A percentile compares a stretch with the other conserved stretches of the same genome.
These are phyloP conservation scores for Pythium chondricola DNA, from an alignment of 352 stramenopile genomes.

Conservation along the genomic window DNA sequence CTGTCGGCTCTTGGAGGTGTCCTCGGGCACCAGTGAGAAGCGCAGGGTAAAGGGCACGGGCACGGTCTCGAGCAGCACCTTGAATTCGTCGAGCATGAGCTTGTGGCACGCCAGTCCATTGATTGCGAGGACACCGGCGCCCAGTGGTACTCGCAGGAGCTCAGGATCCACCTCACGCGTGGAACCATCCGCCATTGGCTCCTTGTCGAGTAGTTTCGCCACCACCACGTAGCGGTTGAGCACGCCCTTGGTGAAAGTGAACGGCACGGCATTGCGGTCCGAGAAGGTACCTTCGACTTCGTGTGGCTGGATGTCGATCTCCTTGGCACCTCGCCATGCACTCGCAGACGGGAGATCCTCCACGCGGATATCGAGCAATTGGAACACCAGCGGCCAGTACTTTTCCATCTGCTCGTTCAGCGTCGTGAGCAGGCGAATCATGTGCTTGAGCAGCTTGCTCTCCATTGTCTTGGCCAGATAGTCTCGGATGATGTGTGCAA, in stretches of 20 bases:
- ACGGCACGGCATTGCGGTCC: slow-evolving; percentile 41
- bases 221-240: slow-evolving; percentile 69
- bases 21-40: slow-evolving; percentile 62
- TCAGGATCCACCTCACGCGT: slow-evolving; percentile 14
- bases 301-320: slow-evolving; percentile 61
- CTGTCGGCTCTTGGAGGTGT: slow-evolving; percentile 41
- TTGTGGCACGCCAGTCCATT: slow-evolving; percentile 73
- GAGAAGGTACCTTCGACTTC: slow-evolving; percentile 60
- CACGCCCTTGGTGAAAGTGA: slow-evolving; percentile 62
- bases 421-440: slow-evolving; percentile 77
- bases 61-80: slow-evolving; percentile 40
- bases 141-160: slow-evolving; percentile 41
- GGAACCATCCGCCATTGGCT: slow-evolving; percentile 2
- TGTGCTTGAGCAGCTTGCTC: slow-evolving; percentile 71
- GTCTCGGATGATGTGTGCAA: slow-evolving; percentile 72
- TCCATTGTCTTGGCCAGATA: slow-evolving; percentile 85
- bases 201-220: slow-evolving; percentile 38
- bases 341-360: slow-evolving; percentile 72
- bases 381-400: slow-evolving; percentile 81
- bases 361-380: slow-evolving; percentile 72
- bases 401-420: slow-evolving; percentile 82
- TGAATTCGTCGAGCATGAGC: slow-evolving; percentile 65
- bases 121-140: slow-evolving; percentile 58
- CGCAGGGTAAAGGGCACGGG: slow-evolving; percentile 51
- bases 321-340: slow-evolving; percentile 70